phyloP scores from a whole-genome alignment of 2,329 filamentous ascomycete genomes.

The Xylariaceae sp. region DNA sequence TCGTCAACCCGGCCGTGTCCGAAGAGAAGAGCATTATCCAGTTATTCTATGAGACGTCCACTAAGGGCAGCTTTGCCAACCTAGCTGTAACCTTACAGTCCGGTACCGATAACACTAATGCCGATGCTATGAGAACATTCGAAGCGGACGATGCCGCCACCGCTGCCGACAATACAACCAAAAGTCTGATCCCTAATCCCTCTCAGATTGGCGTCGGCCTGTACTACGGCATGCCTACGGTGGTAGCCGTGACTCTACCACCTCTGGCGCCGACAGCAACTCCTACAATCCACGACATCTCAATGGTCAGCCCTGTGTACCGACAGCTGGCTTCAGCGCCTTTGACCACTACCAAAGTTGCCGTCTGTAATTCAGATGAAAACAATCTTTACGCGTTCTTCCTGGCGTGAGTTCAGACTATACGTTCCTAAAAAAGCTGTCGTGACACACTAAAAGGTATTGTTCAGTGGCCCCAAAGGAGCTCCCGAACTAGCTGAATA shows the following conservation, averaged over 20 bases:
- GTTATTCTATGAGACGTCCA: slow-evolving; percentile 3
- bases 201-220: background rate
- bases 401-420: no score
- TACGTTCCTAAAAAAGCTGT: no score
- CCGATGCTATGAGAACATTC: background rate
- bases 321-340: background rate
- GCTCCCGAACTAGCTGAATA: no score
- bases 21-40: slow-evolving; percentile 8
- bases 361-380: background rate
- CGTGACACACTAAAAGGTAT: no score
- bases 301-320: slow-evolving; percentile 2
- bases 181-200: slow-evolving; percentile 1
- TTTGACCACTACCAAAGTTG: background rate
- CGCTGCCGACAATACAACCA: background rate
- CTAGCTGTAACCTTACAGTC: slow-evolving; percentile 1
- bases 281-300: background rate
- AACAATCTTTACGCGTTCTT: no score
- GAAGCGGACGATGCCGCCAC: background rate
- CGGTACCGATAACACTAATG: background rate
- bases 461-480: no score
- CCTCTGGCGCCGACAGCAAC: background rate
- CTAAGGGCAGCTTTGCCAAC: slow-evolving; percentile 4
- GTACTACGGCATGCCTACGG: background rate
- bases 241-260: slow-evolving; percentile 3
- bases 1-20: slow-evolving; percentile 9